These are phyloP conservation scores for Aspergillus aculeatus DNA, from an alignment of 2,329 filamentous ascomycete species.

Conservation along the genomic window DNA sequence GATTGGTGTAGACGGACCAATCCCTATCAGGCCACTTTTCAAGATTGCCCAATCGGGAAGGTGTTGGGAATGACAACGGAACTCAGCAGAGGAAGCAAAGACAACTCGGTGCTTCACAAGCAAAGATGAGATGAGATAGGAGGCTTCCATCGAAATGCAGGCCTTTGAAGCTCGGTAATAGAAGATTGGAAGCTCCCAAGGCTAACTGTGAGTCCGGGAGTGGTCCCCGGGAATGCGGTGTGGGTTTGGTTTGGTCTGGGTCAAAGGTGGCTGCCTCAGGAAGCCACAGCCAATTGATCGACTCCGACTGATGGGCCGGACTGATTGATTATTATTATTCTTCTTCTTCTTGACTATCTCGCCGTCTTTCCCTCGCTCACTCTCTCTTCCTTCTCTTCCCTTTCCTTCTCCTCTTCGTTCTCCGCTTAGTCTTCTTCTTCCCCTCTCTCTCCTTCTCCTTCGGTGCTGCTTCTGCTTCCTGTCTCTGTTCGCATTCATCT, in stretches of 20 bases:
- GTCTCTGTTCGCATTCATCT: constrained; percentile 3
- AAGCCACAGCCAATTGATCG: neutral
- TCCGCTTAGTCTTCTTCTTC: constrained; percentile 6
- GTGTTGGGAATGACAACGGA: neutral
- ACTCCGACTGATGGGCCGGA: neutral
- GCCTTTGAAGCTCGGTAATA: too few relatives aligned
- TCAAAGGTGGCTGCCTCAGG: constrained; percentile 5
- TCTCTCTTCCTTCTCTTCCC: constrained; percentile 6
- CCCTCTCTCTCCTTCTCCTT: constrained; percentile 7
- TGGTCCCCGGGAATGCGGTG: constrained; percentile 8
- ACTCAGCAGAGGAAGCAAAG: neutral
- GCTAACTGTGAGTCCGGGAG: constrained; percentile 1
- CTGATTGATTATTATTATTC: neutral
- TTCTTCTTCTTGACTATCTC: neutral
- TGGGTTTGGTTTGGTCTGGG: neutral
- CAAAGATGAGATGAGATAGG: too few relatives aligned
- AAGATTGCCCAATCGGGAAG: neutral
- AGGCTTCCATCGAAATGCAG: too few relatives aligned
- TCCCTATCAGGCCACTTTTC: constrained; percentile 21
- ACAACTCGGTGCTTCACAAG: neutral
- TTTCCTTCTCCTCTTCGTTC: constrained; percentile 11
- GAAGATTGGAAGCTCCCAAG: too few relatives aligned
- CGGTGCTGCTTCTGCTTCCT: constrained; percentile 7
- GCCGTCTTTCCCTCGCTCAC: constrained; percentile 6
- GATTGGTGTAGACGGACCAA: constrained; percentile 20